Evolutionary conservation across 202 grass and related monocot genomes (phyloP), one percentile per base, ranked within the genome.

Genomic region (Panicum hallii): DNA sequence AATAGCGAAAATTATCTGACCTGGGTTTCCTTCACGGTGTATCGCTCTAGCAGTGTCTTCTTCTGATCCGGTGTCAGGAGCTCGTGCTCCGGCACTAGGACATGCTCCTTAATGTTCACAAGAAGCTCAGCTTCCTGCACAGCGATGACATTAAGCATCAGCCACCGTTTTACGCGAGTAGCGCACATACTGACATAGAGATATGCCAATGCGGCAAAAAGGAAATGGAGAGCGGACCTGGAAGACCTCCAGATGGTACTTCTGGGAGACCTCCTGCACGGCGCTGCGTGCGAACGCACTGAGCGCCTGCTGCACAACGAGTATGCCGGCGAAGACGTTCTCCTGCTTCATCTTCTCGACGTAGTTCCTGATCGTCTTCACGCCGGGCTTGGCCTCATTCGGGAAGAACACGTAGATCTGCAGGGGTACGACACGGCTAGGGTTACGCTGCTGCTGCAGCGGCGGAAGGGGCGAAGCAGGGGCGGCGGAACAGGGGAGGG

Each of bases 391-490:
- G 3, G 90, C 2, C 38, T 97, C 92, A 23, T 86, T 87, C 6
- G 94, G 94, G 45, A 91, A 97, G 81, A 97, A 97, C 11, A 97
- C 82, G 80, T 82, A 97, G 82, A 91, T 88, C 92, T 94, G 81
- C 49, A 32, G 63, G 34, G 54, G 6, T 5, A 63, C 12, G 23
- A 77, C 56, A 47, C 20, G 36, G 58, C 14, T 71, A 45, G 57
- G 49, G 22, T 32, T 63, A 81, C 38, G 36, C 13, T 8, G 60
- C 69, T 16, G 42, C 7, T 26, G 53, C 46, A 9, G n/a, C 11
- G 42, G 57, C 4, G 46, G 34, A 30, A 11, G 2, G 0, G 5
- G 15, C 53, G 53, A n/a, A 20, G 19, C 7, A 9, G 20, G 15
- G n/a, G 63, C 6, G 9, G n/a, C 4, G 63, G 20, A 15, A 47